These are phyloP conservation scores for Vickermania spadyakhi DNA, from an alignment of 208 protist species.

Conservation along the genomic window DNA sequence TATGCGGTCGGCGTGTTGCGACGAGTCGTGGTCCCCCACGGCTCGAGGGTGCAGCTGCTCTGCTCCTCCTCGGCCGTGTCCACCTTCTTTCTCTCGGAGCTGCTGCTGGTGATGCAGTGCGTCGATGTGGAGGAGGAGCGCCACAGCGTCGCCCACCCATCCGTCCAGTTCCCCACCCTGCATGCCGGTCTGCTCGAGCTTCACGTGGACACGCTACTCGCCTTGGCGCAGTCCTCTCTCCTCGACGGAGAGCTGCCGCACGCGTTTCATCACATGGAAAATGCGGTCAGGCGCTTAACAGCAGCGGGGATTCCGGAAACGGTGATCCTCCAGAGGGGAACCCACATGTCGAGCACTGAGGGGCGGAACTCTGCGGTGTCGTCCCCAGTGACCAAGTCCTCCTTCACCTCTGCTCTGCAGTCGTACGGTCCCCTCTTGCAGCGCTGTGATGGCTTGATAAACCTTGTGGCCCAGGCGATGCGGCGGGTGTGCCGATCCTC, in stretches of 20 bases:
- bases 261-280: constrained; percentile 46
- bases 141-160: not conserved
- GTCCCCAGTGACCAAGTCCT: not conserved
- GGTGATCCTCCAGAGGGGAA: too few species aligned
- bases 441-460: not conserved
- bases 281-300: constrained; percentile 8
- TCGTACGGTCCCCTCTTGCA: constrained; percentile 11
- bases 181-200: constrained; percentile 49
- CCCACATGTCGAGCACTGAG: too few species aligned
- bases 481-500: not conserved
- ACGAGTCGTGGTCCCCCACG: constrained; percentile 8
- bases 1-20: constrained; percentile 50
- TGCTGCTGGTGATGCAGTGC: constrained; percentile 3
- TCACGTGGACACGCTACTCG: constrained; percentile 42
- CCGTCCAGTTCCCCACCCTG: constrained; percentile 7
- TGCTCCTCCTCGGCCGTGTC: constrained; percentile 9
- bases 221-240: constrained; percentile 28
- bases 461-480: not conserved
- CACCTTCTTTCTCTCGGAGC: constrained; percentile 16
- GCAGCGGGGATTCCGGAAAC: too few species aligned
- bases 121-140: not conserved
- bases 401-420: constrained; percentile 9
- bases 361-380: too few species aligned
- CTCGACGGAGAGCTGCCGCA: constrained; percentile 26
- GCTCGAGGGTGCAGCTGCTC: constrained; percentile 6